These are phyloP conservation scores for Trypanosoma scelopori DNA, from an alignment of 208 protist genomes.

Conservation along the genomic window DNA sequence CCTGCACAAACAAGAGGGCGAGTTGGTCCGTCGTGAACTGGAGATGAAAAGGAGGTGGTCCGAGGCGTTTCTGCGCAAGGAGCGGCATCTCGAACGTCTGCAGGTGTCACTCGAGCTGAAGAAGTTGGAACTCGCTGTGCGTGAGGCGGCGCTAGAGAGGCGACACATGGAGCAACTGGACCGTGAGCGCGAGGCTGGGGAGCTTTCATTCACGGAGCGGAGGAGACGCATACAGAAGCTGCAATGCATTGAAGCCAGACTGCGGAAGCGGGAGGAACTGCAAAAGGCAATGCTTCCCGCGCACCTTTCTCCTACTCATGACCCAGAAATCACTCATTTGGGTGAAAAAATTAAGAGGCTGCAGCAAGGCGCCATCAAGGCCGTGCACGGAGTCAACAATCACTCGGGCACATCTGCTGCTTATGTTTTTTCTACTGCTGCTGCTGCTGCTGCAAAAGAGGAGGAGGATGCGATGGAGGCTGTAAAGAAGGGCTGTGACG, in stretches of 20 bases:
- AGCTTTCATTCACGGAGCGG: conserved; percentile 12
- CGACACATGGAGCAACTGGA: neutral
- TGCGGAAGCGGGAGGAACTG: conserved; percentile 9
- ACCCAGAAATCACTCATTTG: neutral
- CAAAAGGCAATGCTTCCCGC: neutral
- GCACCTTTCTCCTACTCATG: neutral
- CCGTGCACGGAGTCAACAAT: no score
- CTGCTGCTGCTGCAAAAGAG: no score
- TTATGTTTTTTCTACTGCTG: no score
- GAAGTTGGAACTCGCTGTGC: neutral
- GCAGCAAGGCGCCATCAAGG: no score
- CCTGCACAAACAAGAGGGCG: neutral
- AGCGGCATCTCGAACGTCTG: conserved; percentile 1
- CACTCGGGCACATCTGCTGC: no score
- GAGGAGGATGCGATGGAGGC: no score
- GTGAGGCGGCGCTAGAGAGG: conserved; percentile 6
- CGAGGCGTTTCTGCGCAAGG: conserved; percentile 8
- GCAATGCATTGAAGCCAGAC: conserved; percentile 10
- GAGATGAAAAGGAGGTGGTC: conserved; percentile 12
- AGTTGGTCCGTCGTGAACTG: conserved; percentile 6
- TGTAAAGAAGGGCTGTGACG: no score
- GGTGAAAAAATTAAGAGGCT: neutral
- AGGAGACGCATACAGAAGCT: conserved; percentile 13
- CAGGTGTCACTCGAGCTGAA: conserved; percentile 9
- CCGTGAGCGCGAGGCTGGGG: conserved; percentile 5